Conservation (phyloP, 768 basidiomycete species). For the Tremella fuciformis region DNA sequence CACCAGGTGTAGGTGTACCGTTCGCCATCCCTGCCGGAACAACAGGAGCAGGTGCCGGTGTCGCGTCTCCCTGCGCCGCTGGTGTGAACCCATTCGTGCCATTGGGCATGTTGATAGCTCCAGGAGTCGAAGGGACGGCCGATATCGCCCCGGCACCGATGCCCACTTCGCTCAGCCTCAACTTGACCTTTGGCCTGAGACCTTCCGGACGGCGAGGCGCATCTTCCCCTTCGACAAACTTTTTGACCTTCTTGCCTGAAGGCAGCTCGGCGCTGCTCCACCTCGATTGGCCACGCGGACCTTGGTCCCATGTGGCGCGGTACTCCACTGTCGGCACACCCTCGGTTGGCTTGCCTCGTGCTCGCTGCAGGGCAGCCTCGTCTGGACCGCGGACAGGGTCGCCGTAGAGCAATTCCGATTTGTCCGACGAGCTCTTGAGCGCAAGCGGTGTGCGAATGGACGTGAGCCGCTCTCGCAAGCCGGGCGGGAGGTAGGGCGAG, state of each 20-base stretch:
- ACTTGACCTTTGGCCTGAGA: no score
- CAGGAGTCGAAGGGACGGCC: no score
- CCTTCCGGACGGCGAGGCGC: constrained; percentile 13
- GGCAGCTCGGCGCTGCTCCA: constrained; percentile 33
- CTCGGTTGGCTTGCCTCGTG: constrained; percentile 28
- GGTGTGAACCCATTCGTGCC: no score
- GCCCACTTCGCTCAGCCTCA: no score
- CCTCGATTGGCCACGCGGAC: constrained; percentile 31
- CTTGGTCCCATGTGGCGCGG: constrained; percentile 36
- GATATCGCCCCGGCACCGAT: no score
- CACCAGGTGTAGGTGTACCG: no score
- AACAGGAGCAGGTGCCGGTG: no score
- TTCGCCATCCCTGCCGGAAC: no score
- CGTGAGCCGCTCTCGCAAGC: constrained; percentile 32
- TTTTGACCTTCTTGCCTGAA: constrained; percentile 36
- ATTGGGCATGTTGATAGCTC: no score
- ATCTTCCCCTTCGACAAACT: constrained; percentile 29
- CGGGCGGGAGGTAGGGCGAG: constrained; percentile 35
- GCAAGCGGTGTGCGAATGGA: constrained; percentile 33
- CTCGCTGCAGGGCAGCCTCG: constrained; percentile 23
- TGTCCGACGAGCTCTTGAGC: constrained; percentile 17
- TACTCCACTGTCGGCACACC: constrained; percentile 14
- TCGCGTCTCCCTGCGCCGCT: no score
- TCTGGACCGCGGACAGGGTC: constrained; percentile 35
- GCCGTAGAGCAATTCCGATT: constrained; percentile 34